Evolutionary conservation across 148 eudicot genomes (phyloP), one percentile per base, ranked within the genome.

Genomic region (Euryodendron excelsum): DNA sequence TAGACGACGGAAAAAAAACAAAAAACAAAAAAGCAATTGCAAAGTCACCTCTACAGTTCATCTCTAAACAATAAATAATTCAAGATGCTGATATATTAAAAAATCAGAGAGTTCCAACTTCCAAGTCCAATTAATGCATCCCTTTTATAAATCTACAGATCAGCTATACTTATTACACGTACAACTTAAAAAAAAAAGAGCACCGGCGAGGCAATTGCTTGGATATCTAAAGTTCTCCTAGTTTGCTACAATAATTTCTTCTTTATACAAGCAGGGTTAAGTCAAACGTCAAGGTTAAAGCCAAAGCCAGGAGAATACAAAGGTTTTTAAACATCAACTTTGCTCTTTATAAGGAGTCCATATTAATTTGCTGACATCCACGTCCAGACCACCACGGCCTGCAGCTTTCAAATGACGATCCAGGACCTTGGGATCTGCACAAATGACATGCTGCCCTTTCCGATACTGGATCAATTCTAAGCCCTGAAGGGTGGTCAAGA

Each of bases 291-390:
- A 12, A 31, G 20, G 45, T 41, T 4, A 9, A 53, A 15, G 44
- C 31, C 15, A 73, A 4, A 17, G 44, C 4, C 45, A 9, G 45
- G 33, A 55, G 37, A 39, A 18, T 27, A 15, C 56, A 6, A 50
- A 21, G 34, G 47, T 52, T 34, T 55, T 48, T 18, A 30, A 12
- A 53, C 67, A 80, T 90, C 88, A 91, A 77, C 89, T 89, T 85
- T 95, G 96, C 78, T 95, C 99, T 78, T 93, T 95, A 78, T 91
- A 95, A 78, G 97, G 97, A 82, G 97, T 91, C 99, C 99, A 95
- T 33, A 95, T 95, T 78, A 95, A 84, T 79, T 93, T 95, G 75
- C 94, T 78, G 52, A 88, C 97, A 86, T 95, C 94, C 18, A 93
- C 96, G n/a, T 90, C 99, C 50, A 93, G 92, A 83, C 97, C 99